Evolutionary conservation across 805 yeast genomes (phyloP).

Genomic region (Candida jianshihensis): DNA sequence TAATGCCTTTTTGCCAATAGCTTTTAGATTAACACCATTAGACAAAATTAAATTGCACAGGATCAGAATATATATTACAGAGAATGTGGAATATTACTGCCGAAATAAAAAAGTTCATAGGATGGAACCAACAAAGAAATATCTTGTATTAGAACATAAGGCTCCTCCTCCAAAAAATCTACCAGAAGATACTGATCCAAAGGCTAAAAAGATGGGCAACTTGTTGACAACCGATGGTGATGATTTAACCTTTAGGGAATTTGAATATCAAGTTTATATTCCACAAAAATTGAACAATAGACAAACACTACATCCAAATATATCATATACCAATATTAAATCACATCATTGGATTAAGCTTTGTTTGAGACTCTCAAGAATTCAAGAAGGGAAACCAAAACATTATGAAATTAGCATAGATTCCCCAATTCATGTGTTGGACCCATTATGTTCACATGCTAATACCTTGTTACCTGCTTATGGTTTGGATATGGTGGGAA

Average conservation of each 20-base stretch:
- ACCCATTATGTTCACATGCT: slow-evolving; percentile 73
- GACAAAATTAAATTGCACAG: slow-evolving; percentile 84
- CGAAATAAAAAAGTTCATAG: slow-evolving; percentile 82
- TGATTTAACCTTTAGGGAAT: slow-evolving; percentile 66
- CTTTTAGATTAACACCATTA: slow-evolving; percentile 76
- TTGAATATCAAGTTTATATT: slow-evolving; percentile 80
- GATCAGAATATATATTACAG: slow-evolving; percentile 78
- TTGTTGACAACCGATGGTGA: slow-evolving; percentile 30
- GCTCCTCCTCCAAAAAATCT: slow-evolving; percentile 39
- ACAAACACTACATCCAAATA: slow-evolving; percentile 73
- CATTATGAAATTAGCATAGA: slow-evolving; percentile 94
- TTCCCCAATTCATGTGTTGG: slow-evolving; percentile 82
- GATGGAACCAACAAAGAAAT: slow-evolving; percentile 83
- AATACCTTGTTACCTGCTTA: slow-evolving; percentile 75
- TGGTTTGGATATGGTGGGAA: slow-evolving; percentile 27
- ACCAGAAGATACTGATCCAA: slow-evolving; percentile 27
- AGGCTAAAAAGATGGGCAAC: slow-evolving; percentile 35
- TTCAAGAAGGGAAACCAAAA: slow-evolving; percentile 65
- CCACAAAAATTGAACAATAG: slow-evolving; percentile 60
- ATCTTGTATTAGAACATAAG: slow-evolving; percentile 70
- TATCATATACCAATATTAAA: slow-evolving; percentile 71
- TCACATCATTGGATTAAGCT: slow-evolving; percentile 95
- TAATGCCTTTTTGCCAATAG: slow-evolving; percentile 77
- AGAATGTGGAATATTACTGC: slow-evolving; percentile 86
- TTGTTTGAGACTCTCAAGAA: slow-evolving; percentile 68